Conservation (phyloP, 2,329 filamentous ascomycete species). For the Sporothrix phasma region DNA sequence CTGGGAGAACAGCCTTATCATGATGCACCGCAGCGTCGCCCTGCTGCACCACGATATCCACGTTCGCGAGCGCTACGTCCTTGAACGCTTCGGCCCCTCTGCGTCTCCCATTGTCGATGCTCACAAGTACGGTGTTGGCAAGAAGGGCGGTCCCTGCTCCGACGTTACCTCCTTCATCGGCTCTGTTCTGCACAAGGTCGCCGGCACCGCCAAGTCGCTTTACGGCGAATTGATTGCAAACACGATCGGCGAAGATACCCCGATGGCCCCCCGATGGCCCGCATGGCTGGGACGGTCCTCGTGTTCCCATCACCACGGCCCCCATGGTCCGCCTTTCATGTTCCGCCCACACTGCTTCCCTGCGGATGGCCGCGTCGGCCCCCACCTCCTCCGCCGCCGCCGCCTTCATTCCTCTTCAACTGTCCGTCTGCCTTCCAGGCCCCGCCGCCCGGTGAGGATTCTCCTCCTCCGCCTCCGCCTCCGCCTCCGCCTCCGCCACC, state of each 20-base stretch:
- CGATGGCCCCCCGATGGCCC: background rate
- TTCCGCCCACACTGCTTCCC: slow-evolving; percentile 4
- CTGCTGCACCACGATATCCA: slow-evolving; percentile 15
- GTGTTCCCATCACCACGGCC: slow-evolving; percentile 7
- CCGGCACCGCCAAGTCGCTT: slow-evolving; percentile 27
- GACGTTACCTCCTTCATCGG: slow-evolving; percentile 35
- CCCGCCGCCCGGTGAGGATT: background rate
- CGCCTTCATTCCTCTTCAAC: slow-evolving; percentile 19
- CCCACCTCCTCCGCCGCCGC: slow-evolving; percentile 9
- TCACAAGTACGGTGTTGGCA: background rate
- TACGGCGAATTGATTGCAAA: slow-evolving; percentile 23
- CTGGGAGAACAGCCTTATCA: slow-evolving; percentile 15
- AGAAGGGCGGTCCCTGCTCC: background rate
- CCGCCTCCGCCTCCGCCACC: background rate
- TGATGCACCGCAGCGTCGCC: slow-evolving; percentile 9
- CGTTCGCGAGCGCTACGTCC: slow-evolving; percentile 15
- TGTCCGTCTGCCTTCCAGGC: slow-evolving; percentile 12
- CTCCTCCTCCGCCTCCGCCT: background rate
- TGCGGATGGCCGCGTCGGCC: background rate
- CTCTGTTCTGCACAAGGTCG: slow-evolving; percentile 31
- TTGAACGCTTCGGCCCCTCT: slow-evolving; percentile 12
- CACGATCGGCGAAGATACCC: slow-evolving; percentile 11
- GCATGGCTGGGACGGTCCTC: background rate
- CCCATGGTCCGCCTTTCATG: background rate
- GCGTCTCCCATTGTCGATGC: background rate